These are phyloP conservation scores for Colletotrichum godetiae DNA, from an alignment of 2,329 filamentous ascomycete species.

Conservation along the genomic window DNA sequence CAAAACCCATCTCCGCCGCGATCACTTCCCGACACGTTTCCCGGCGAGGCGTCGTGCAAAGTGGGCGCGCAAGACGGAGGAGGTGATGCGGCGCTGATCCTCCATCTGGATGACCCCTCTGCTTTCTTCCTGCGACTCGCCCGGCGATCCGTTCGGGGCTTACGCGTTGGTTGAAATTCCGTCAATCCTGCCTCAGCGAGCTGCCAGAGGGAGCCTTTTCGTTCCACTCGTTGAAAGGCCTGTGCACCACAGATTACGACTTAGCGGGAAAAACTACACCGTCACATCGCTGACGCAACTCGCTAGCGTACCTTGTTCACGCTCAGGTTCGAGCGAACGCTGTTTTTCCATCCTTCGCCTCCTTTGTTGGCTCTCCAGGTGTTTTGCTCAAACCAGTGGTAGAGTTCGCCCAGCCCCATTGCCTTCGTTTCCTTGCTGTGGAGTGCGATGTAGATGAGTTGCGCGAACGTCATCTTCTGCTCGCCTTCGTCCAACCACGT, in stretches of 20 bases:
- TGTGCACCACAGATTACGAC: background rate
- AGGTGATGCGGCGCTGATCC: background rate
- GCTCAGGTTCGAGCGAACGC: background rate
- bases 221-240: background rate
- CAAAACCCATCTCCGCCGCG: background rate
- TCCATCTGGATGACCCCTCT: background rate
- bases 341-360: conserved; percentile 3
- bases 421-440: background rate
- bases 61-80: background rate
- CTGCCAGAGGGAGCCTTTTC: background rate
- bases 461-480: background rate
- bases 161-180: background rate
- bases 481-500: background rate
- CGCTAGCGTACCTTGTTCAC: background rate
- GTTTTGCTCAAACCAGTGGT: background rate
- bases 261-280: too few species aligned
- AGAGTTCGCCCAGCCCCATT: background rate
- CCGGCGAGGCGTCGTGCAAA: background rate
- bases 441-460: background rate
- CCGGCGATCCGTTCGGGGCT: background rate
- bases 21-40: background rate
- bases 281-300: background rate
- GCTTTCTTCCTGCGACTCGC: background rate
- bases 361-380: background rate
- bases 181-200: background rate